Evolutionary conservation across 306 rosid species (phyloP), one percentile per base, ranked within the genome.

Genomic region (Abrus precatorius): DNA sequence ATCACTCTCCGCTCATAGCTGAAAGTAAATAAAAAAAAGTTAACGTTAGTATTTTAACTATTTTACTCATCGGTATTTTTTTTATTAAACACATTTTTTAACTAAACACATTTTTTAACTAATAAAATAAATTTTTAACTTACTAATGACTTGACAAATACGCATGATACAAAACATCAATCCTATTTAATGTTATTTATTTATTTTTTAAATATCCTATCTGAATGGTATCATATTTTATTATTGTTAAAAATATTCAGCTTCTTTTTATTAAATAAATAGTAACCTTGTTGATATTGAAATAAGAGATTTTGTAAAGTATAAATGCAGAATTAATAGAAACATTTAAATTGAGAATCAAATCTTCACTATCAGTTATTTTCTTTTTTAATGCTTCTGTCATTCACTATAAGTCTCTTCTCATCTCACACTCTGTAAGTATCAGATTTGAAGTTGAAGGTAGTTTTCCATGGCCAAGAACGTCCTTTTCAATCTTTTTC

Each of bases 381-480:
- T 7, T 40, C 9, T 10, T 33, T 12, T 12, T 10, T 34, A 29
- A 29, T 50, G 30, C 5, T 50, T 33, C 53, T 4, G 33, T 36
- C 63, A 55, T 29, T 9, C 68, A 28, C 34, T 77, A 52, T 77
- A 53, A 66, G 53, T 78, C 11, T 20, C 49, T 4, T 44, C 6
- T 38, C 30, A 3, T 11, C 20, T 45, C 45, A 6, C 12, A 12
- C n/a, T 28, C 41, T 2, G 49, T 5, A 3, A 8, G 38, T 2
- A 11, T 57, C 53, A 73, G 41, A 27, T 12, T 56, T 8, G 8
- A 64, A 80, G 50, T 43, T 32, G 32, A 41, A 2, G 67, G 9
- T 3, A 62, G 3, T 32, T 73, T 62, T 72, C 2, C 47, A 72
- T 80, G 84, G 84, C 84, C 63, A 80, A 52, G 11, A 56, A 9